Base-by-base conservation (phyloP, 139 green algal species). In the Chlorella sorokiniana region DNA sequence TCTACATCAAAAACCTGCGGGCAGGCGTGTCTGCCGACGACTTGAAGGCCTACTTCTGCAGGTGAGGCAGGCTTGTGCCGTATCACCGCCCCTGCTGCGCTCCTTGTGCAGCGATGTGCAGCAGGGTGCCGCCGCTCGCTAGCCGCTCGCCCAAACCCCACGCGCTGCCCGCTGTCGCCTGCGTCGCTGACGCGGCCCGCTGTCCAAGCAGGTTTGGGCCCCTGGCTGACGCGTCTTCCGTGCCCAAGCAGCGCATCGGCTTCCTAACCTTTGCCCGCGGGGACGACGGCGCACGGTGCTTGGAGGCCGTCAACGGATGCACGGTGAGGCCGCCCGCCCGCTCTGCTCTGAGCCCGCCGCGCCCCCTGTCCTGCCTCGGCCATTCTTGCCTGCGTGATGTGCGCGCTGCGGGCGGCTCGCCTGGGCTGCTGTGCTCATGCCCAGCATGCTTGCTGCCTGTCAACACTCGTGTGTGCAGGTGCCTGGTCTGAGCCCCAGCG, bases 221-320 rank as follows among this genome's bases (percentile, higher is more conserved):
- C 10, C 54, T 79, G 25, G 54, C 69, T 10, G 73, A 79, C 37
- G 4, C 35, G 4, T 38, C 54, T 0, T 37, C 69, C 9, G 73
- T 79, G 37, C 73, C 73, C 38, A 79, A 79, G 73, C 51, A 69
- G 73, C 73, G 35, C 52, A 79, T 79, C 11, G 73, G 54, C 54
- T 79, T 79, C 54, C 54, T 79, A 6, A 79, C 73, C 25, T 79
- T 56, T 69, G 52, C 51, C 37, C 52, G n/a, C 25, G 54, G 37
- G 9, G 73, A 79, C 0, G 38, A 44, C 14, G 73, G 73, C 2
- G 23, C 69, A 38, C 27, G 37, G 22, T 52, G 41, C n/a, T 22
- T 77, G 70, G 31, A 63, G 18, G n/a, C 44, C 29, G 44, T 29
- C 31, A 41, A 62, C 31, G 45, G 45, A 16, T 38, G 8, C 31